Conservation (phyloP, 345 rosid genomes). For the Populus nigra region DNA sequence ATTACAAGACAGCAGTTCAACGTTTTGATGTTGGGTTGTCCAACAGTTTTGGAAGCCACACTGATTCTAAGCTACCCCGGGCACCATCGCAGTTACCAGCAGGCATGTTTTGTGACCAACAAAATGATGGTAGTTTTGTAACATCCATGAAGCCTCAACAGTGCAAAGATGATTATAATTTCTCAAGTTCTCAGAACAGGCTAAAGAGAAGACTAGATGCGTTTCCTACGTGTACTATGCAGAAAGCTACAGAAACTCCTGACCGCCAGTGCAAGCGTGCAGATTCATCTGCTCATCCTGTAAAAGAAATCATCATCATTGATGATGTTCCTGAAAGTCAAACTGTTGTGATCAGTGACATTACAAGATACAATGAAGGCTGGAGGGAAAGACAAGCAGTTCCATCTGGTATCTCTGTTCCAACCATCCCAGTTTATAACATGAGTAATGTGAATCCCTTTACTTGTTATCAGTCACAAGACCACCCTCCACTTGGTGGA, state of each 20-base stretch:
- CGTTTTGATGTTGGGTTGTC: conserved; percentile 30
- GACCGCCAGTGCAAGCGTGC: conserved; percentile 18
- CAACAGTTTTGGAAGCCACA: conserved; percentile 19
- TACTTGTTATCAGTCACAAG: conserved; percentile 38
- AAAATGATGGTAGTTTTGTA: conserved; percentile 17
- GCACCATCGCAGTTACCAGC: conserved; percentile 24
- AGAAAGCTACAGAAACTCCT: conserved; percentile 15
- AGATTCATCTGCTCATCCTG: conserved; percentile 26
- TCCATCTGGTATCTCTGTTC: conserved; percentile 30
- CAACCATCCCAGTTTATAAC: conserved; percentile 21
- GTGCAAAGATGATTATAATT: conserved; percentile 22
- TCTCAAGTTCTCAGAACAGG: conserved; percentile 19
- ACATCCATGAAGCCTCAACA: conserved; percentile 28
- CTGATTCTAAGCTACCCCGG: conserved; percentile 22
- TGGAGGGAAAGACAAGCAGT: conserved; percentile 19
- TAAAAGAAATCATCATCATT: conserved; percentile 45
- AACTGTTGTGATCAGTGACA: conserved; percentile 12
- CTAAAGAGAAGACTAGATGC: conserved; percentile 24
- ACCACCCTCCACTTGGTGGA: conserved; percentile 22
- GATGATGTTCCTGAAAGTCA: conserved; percentile 51
- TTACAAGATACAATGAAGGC: conserved; percentile 20
- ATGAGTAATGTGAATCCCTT: conserved; percentile 22
- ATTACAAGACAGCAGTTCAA: conserved; percentile 18
- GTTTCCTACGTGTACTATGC: conserved; percentile 8
- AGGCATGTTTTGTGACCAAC: conserved; percentile 27